phyloP scores from a whole-genome alignment of 805 yeast genomes.

The Kuraishia hungarica region DNA sequence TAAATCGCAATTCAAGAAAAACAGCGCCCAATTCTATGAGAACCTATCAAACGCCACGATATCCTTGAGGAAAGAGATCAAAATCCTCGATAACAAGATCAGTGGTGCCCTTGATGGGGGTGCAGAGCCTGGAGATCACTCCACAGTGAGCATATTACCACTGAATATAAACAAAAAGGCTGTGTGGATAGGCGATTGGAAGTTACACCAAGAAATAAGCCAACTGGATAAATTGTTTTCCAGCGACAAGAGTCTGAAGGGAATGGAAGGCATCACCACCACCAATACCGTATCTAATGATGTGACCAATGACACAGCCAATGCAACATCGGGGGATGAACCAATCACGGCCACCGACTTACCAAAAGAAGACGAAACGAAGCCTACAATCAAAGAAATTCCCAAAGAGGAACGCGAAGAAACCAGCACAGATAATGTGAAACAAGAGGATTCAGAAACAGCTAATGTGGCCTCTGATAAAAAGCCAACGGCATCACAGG shows the following conservation, averaged over 20 bases:
- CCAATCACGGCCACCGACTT: neutral
- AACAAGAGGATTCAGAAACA: too few relatives aligned
- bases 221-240: constrained; percentile 15
- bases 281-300: neutral
- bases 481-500: too few relatives aligned
- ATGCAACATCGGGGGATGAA: neutral
- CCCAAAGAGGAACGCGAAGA: too few relatives aligned
- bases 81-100: constrained; percentile 50
- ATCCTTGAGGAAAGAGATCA: constrained; percentile 57
- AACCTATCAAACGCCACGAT: constrained; percentile 52
- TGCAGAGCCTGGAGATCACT: constrained; percentile 3
- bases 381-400: too few relatives aligned
- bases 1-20: constrained; percentile 31
- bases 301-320: neutral
- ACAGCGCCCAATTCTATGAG: constrained; percentile 40
- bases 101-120: constrained; percentile 23
- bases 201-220: constrained; percentile 39
- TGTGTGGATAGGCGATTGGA: constrained; percentile 52
- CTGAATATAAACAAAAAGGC: constrained; percentile 64
- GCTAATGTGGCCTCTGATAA: too few relatives aligned
- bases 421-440: too few relatives aligned
- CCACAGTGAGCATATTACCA: constrained; percentile 52
- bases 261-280: too few relatives aligned
- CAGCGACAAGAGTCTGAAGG: neutral
- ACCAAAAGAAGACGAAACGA: neutral